Base-by-base conservation (phyloP, 2,329 filamentous ascomycete species). In the Pseudogymnoascus sp. region DNA sequence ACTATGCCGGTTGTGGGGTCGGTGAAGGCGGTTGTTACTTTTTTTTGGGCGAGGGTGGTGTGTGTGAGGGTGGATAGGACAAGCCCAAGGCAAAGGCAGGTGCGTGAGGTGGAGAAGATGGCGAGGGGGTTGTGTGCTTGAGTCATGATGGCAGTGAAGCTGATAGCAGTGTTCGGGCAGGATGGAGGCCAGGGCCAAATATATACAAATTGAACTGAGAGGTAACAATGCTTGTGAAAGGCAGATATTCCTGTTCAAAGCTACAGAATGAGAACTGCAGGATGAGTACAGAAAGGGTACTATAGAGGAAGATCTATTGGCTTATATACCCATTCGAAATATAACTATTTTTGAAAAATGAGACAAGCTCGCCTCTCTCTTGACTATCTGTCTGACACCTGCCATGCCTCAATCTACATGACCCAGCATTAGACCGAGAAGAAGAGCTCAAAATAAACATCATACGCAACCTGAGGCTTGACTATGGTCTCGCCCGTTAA, bases 1-100 rank as follows among this genome's bases (percentile, higher is more conserved):
- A 65, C 63, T 31, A 76, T 71, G 8, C 72, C 72, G 0, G 73
- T 75, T 4, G 65, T 60, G 13, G 70, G 70, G 48, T 76, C 74
- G 27, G 67, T 68, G 63, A 74, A 74, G 21, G 69, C 25, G 2
- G 61, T 6, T 39, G 64, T 64, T n/a, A 45, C 40, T 35, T 58
- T 42, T 4, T 37, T 8, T 15, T 52, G 45, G 12, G 45, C 45
- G 7, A 52, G 13, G 45, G 45, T 8, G 25, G 45, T 52, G 45
- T 31, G 13, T 52, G 45, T 29, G 45, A 52, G 25, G 45, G 25
- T 15, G 4, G 21, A 48, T 12, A 48, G 12, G 21, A 27, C 10
- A 4, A 52, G 25, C 10, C 25, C 25, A 6, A 52, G 9, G 25
- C 9, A 15, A 2, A 52, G 13, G 25, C 10, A 15, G 25, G 25